Conservation (phyloP, 1,284 basidiomycete species). For the Ustilago bromivora region DNA sequence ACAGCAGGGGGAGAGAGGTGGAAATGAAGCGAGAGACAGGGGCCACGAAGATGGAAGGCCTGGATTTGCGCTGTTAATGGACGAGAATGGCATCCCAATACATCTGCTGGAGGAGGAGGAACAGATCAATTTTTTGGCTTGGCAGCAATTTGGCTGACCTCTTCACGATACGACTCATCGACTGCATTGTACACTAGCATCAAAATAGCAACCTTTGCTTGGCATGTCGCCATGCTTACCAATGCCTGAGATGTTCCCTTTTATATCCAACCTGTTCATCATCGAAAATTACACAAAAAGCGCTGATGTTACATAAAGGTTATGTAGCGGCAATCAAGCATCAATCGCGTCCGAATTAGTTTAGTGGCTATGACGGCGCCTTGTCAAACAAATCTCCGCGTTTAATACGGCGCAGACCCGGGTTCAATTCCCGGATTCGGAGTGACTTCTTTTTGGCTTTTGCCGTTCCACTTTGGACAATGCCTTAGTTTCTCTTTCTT, state of each 20-base stretch:
- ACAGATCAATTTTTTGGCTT: conserved; percentile 34
- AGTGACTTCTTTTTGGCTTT: conserved; percentile 7
- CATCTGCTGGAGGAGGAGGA: conserved; percentile 30
- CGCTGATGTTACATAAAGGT: not conserved
- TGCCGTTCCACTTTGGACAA: not conserved
- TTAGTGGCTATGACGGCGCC: conserved; percentile 60
- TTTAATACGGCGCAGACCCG: conserved; percentile 54
- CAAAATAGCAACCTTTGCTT: too few species aligned
- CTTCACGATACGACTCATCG: not conserved
- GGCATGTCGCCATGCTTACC: too few species aligned
- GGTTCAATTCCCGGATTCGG: conserved; percentile 60
- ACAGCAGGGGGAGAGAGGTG: not conserved
- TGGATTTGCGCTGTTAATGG: conserved; percentile 27
- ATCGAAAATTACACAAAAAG: too few species aligned
- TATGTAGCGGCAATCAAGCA: not conserved
- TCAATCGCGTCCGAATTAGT: conserved; percentile 33
- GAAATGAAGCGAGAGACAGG: not conserved
- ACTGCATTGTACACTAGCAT: not conserved
- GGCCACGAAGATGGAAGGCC: conserved; percentile 12
- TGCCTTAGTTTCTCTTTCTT: not conserved
- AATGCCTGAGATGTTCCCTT: too few species aligned
- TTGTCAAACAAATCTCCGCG: conserved; percentile 52
- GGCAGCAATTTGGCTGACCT: conserved; percentile 25
- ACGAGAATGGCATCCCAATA: conserved; percentile 37
- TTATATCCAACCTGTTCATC: too few species aligned